Base-by-base conservation (phyloP, 352 stramenopile genomes). In the Globisporangium lucens region DNA sequence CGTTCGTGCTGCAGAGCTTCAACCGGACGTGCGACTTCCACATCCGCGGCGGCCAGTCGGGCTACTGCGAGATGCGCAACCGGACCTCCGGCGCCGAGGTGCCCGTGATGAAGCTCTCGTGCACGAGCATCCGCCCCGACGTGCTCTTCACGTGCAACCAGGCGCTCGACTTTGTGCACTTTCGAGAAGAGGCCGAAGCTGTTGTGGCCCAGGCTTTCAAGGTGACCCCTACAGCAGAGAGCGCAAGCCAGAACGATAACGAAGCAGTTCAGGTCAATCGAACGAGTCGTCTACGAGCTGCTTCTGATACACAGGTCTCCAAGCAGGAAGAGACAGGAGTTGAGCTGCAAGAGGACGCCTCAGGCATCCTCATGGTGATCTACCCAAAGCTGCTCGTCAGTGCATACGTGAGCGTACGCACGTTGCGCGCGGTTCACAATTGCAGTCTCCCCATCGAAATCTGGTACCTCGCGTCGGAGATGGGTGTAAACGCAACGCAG, bases 361-460 rank as follows among this genome's bases (percentile, higher is more conserved):
- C 43, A 2, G 82, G 77, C 5, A 82, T 90, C 68, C 43, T 83
- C 30, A 84, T 90, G 70, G 77, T 88, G 17, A 69, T 85, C 20
- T 87, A 90, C 67, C 77, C 76, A 0, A 85, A 84, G 55, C 61
- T 83, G 51, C 68, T 88, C 38, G 66, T 79, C 15, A 78, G 77
- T 41, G 71, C 65, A 8, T 87, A 85, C 36, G 77, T 75, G 7
- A 75, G 67, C 10, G 66, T 88, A 30, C 75, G 74, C 22, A 67
- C 69, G 4, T 70, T 90, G 52, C 76, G 82, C n/a, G 30, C 51
- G 22, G 66, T 52, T 12, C 51, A 76, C 24, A 77, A 78, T 47
- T 90, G 78, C 62, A 69, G 64, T 33, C 65, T 90, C 29, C 78
- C 78, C n/a, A 69, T 90, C 29, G 82, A 90, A 56, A 67, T 90